Conservation (phyloP, 768 basidiomycete species). For the Grammothele lineata region DNA sequence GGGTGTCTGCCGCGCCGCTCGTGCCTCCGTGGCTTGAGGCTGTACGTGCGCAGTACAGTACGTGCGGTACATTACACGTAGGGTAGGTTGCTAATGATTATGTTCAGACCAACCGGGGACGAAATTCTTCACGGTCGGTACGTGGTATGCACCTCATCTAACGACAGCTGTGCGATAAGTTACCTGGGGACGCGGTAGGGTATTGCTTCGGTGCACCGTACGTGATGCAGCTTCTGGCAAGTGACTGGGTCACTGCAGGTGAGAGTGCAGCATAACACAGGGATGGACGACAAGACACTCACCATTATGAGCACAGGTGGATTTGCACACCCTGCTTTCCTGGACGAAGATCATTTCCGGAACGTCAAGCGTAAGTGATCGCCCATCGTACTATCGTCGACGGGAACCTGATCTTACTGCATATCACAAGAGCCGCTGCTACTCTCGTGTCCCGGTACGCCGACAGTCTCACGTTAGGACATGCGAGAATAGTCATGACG, state of each 20-base stretch:
- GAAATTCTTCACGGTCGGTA: conserved; percentile 16
- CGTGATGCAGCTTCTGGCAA: conserved; percentile 42
- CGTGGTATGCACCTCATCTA: neutral
- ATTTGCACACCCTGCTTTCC: conserved; percentile 49
- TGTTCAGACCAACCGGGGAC: conserved; percentile 19
- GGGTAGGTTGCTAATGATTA: neutral
- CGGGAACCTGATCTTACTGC: neutral
- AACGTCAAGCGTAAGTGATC: conserved; percentile 41
- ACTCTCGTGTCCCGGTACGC: conserved; percentile 50
- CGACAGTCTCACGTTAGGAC: too few relatives aligned
- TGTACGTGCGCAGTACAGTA: conserved; percentile 48
- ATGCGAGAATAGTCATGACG: neutral
- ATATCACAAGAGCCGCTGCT: conserved; percentile 43
- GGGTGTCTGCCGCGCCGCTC: conserved; percentile 26
- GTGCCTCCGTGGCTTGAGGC: conserved; percentile 50
- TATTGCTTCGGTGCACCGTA: conserved; percentile 59
- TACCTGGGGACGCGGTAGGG: conserved; percentile 28
- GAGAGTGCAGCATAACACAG: conserved; percentile 2
- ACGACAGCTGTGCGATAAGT: neutral
- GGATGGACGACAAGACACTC: neutral
- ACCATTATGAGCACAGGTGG: conserved; percentile 35
- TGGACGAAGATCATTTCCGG: conserved; percentile 45
- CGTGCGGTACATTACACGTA: neutral
- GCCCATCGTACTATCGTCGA: neutral
- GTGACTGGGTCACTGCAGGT: conserved; percentile 46